Base-by-base conservation (phyloP, 202 grass and related monocot genomes). In the Panicum virgatum region DNA sequence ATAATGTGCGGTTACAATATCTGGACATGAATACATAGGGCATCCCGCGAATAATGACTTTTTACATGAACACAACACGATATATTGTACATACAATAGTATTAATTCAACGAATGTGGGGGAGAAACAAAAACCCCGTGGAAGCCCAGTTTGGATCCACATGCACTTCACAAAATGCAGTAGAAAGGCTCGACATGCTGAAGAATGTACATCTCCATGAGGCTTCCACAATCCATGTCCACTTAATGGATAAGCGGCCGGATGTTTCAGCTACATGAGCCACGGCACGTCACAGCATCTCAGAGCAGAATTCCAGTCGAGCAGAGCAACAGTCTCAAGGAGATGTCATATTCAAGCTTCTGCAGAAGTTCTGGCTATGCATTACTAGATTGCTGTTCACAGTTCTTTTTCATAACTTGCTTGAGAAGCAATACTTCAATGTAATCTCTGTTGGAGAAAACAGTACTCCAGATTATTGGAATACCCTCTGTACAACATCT, bases 161-260 rank as follows among this genome's bases (percentile, higher is more conserved):
- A 14, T 32, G 42, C 48, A 39, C 20, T 43, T 61, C 53, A 79
- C 62, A 67, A 79, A 79, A 66, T 52, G 22, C 23, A 9, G 6
- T 15, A 57, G 44, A 76, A 75, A 29, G 22, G 64, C 20, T 12
- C 23, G 2, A 27, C 12, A 23, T 25, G 7, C 34, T 46, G 10
- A 46, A 77, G 42, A 47, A 77, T 78, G 61, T 39, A 79, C 62
- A 79, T 0, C 20, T 66, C 46, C 19, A 12, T 14, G 3, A 79
- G 27, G 15, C 69, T 20, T 52, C 48, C 12, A 48, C 2, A 36
- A 18, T 20, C 8, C 14, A 66, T 23, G 6, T 16, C 11, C 19
- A 48, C 32, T 7, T 23, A 19, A 64, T 25, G 26, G 23, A 69
- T 22, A 18, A 29, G 58, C 36, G 15, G 27, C 20, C 19, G 2